Base-by-base conservation (phyloP, 805 yeast species). In the Yarrowia sp. region DNA sequence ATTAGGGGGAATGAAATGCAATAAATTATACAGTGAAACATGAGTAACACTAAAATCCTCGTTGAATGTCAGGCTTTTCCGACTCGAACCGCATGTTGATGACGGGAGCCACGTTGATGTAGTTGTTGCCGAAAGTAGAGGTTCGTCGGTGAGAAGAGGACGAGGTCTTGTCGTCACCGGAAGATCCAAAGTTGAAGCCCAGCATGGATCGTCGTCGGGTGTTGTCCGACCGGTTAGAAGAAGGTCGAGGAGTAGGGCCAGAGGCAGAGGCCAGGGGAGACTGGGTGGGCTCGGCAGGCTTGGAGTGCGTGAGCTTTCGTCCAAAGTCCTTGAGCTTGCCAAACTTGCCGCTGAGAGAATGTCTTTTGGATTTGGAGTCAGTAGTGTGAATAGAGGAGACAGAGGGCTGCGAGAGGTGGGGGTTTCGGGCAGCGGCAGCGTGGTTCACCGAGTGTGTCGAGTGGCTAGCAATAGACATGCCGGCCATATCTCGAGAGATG, bases 51-150 rank as follows among this genome's bases (percentile, higher is more conserved):
- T 58, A 58, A 17, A 42, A 58, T 15, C 64, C 64, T 9, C 64
- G 50, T 17, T 40, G 50, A 33, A 58, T 58, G 39, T 58, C 30
- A 33, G 64, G 64, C 39, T 43, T 42, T 13, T 58, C 64, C 3
- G 64, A 58, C 49, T 58, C 64, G 14, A 58, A 58, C 33, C 64
- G 64, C 64, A 58, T 58, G 64, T 58, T 58, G 40, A 58, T 58
- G 15, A 58, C 50, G 4, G 64, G 64, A 2, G 64, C 64, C 3
- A 58, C 50, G 17, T 58, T 42, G 50, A 58, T 58, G 50, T 30
- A 17, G 47, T 15, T 55, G 43, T 9, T 40, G 14, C 42, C 24
- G 10, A 55, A 12, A 3, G 64, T 58, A 3, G 64, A 33, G 17
- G 63, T 33, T 24, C 50, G 49, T 42, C 50, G 24, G 17, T 40